A percentile compares a stretch with the other conserved stretches of the same genome.
These are phyloP conservation scores for Thraustochytrium sp. DNA, from an alignment of 352 stramenopile species.

Conservation along the genomic window DNA sequence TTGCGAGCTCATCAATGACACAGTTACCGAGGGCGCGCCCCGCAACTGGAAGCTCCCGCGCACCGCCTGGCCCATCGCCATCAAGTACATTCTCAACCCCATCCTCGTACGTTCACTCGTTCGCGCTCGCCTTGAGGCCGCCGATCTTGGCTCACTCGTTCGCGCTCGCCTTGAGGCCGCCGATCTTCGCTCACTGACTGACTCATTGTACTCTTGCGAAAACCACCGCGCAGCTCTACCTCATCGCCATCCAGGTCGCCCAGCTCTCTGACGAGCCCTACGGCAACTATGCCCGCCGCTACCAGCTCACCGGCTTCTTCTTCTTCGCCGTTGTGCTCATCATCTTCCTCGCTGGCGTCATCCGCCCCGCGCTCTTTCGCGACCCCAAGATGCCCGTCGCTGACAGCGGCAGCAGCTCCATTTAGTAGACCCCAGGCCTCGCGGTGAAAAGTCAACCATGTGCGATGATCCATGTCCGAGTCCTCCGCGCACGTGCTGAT, in stretches of 20 bases:
- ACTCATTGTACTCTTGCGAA: no score
- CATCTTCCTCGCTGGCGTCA: background rate
- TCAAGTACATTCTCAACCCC: conserved; percentile 19
- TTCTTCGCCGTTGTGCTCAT: background rate
- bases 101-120: no score
- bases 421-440: no score
- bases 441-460: no score
- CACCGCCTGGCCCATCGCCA: background rate
- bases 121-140: no score
- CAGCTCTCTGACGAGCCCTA: background rate
- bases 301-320: background rate
- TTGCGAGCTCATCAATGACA: background rate
- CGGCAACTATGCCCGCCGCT: background rate
- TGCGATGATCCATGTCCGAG: no score
- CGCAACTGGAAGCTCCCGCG: background rate
- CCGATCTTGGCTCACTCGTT: no score
- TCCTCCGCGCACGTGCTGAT: no score
- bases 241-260: background rate
- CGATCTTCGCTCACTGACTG: no score
- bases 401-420: no score
- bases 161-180: no score
- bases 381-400: background rate
- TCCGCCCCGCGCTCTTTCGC: background rate
- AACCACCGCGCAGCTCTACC: no score
- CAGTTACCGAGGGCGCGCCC: background rate